phyloP scores from a whole-genome alignment of 1,284 basidiomycete species.

The Microbotryum silenes-acaulis region DNA sequence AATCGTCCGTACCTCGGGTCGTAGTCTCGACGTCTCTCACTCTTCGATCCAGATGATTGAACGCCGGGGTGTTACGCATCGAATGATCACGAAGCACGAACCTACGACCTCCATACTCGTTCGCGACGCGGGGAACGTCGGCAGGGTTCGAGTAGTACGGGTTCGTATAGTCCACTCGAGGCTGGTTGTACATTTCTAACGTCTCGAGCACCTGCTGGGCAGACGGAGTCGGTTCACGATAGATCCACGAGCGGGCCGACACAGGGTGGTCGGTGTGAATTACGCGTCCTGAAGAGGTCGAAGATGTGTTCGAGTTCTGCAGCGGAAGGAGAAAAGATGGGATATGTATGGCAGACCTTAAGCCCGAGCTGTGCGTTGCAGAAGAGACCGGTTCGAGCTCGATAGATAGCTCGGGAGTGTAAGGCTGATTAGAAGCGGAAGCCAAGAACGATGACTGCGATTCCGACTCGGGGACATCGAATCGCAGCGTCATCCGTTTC shows the following conservation, averaged over 20 bases:
- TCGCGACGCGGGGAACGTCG: constrained; percentile 54
- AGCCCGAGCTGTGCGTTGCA: too few species aligned
- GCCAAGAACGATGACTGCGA: too few species aligned
- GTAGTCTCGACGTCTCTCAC: not conserved
- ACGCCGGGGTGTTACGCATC: constrained; percentile 39
- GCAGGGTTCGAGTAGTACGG: constrained; percentile 68
- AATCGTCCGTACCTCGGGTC: not conserved
- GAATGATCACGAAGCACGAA: constrained; percentile 56
- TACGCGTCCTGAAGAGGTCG: not conserved
- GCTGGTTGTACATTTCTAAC: constrained; percentile 52
- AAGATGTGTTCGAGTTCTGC: constrained; percentile 5
- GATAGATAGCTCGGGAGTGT: too few species aligned
- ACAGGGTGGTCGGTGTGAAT: constrained; percentile 3
- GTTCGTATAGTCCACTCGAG: constrained; percentile 59
- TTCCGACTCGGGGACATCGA: too few species aligned
- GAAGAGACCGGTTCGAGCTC: too few species aligned
- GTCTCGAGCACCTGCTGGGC: constrained; percentile 49
- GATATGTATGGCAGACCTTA: too few species aligned
- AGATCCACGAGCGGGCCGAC: constrained; percentile 46
- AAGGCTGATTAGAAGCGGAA: too few species aligned
- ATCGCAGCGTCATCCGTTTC: too few species aligned
- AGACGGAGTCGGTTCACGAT: constrained; percentile 53
- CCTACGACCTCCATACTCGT: constrained; percentile 71
- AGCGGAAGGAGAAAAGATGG: too few species aligned
- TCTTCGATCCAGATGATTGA: constrained; percentile 12